These are phyloP conservation scores for Desmodesmus armatus DNA, from an alignment of 139 green algal genomes.

Conservation along the genomic window DNA sequence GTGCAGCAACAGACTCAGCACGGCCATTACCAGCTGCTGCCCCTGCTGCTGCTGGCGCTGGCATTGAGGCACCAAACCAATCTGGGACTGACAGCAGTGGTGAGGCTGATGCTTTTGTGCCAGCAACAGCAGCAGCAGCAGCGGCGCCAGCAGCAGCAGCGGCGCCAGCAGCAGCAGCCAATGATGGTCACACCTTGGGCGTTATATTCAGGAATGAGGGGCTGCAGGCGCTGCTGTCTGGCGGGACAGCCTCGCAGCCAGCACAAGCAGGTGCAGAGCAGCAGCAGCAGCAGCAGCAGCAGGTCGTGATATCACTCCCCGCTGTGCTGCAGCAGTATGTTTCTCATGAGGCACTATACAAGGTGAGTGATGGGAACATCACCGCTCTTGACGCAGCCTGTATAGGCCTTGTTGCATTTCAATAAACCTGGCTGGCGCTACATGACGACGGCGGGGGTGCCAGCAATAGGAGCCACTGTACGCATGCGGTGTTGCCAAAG, in stretches of 20 bases:
- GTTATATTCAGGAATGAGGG: neutral
- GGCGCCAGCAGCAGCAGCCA: neutral
- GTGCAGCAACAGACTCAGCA: neutral
- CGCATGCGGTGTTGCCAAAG: neutral
- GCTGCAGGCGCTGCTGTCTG: slow-evolving; percentile 7
- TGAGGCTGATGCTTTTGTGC: neutral
- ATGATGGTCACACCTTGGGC: slow-evolving; percentile 21
- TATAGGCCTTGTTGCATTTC: neutral
- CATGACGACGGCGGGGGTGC: neutral
- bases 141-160: neutral
- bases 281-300: too few relatives aligned
- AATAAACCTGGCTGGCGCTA: neutral
- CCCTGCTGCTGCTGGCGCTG: neutral
- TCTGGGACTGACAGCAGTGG: neutral
- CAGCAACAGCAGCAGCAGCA: neutral
- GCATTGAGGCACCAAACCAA: too few relatives aligned
- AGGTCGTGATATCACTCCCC: too few relatives aligned
- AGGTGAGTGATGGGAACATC: slow-evolving; percentile 17
- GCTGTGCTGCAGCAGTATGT: slow-evolving; percentile 52
- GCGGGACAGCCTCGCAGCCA: too few relatives aligned
- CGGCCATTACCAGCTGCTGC: neutral
- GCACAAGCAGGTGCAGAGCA: slow-evolving; percentile 1
- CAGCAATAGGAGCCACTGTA: neutral
- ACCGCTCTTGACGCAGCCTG: neutral
- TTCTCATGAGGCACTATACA: slow-evolving; percentile 50